phyloP scores from a whole-genome alignment of 2,329 filamentous ascomycete genomes.

The Pezizomycotina sp. region DNA sequence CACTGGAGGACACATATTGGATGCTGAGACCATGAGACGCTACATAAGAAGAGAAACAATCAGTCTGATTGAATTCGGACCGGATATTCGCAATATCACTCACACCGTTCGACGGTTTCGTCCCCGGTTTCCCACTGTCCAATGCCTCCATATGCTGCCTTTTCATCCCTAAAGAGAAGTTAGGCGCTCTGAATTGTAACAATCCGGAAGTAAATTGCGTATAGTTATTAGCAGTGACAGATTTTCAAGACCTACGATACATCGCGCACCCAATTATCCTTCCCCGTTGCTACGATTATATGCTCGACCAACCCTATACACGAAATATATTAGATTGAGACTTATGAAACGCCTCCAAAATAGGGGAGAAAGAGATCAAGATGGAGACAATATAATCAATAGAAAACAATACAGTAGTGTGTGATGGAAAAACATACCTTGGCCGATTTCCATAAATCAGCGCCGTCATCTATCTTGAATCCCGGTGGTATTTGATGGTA shows the following conservation, averaged over 20 bases:
- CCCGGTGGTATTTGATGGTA: conserved; percentile 54
- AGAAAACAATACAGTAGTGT: too few relatives aligned
- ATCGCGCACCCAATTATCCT: conserved; percentile 84
- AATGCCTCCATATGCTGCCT: conserved; percentile 78
- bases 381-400: too few relatives aligned
- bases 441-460: conserved; percentile 43
- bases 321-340: too few relatives aligned
- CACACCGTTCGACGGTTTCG: conserved; percentile 11
- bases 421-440: too few relatives aligned
- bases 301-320: too few relatives aligned
- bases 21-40: conserved; percentile 80
- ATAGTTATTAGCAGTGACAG: too few relatives aligned
- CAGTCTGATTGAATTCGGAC: too few relatives aligned
- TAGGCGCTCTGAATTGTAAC: too few relatives aligned
- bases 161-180: too few relatives aligned
- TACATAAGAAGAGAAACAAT: conserved; percentile 30
- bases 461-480: conserved; percentile 59
- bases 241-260: conserved; percentile 44
- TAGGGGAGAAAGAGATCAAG: too few relatives aligned
- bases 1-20: conserved; percentile 67
- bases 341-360: too few relatives aligned
- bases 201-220: too few relatives aligned
- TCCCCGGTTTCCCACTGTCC: conserved; percentile 26
- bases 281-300: conserved; percentile 81
- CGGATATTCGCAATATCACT: background rate